Conservation (phyloP, 73 alveolate genomes). For the Halteria grandinella region DNA sequence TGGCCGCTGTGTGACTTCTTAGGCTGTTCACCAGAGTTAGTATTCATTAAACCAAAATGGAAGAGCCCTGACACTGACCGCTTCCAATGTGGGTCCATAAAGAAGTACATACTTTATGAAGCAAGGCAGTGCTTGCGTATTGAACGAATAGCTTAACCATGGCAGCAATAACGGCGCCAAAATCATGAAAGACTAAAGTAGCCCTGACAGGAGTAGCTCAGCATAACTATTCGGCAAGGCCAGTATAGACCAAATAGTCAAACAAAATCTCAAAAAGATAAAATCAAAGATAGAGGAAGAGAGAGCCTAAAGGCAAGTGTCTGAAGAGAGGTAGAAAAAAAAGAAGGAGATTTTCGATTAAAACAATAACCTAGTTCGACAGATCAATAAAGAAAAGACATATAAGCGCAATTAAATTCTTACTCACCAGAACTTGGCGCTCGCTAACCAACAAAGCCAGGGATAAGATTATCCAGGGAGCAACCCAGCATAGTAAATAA, state of each 20-base stretch:
- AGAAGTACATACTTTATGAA: too few species aligned
- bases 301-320: background rate
- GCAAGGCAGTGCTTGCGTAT: too few species aligned
- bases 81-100: too few species aligned
- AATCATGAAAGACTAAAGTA: slow-evolving; percentile 16
- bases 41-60: too few species aligned
- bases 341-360: slow-evolving; percentile 6
- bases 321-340: background rate
- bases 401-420: too few species aligned
- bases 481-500: too few species aligned
- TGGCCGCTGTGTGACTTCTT: background rate
- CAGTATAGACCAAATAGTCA: slow-evolving; percentile 32
- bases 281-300: slow-evolving; percentile 29
- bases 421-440: too few species aligned
- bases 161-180: background rate
- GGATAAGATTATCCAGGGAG: too few species aligned
- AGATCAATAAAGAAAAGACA: slow-evolving; percentile 23
- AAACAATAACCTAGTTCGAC: slow-evolving; percentile 13
- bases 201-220: slow-evolving; percentile 43
- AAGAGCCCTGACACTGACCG: too few species aligned
- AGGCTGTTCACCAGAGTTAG: background rate
- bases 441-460: too few species aligned
- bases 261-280: slow-evolving; percentile 5
- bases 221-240: too few species aligned
- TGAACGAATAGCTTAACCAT: too few species aligned